Evolutionary conservation across 768 basidiomycete species (phyloP).

Genomic region (Trametes villosa): DNA sequence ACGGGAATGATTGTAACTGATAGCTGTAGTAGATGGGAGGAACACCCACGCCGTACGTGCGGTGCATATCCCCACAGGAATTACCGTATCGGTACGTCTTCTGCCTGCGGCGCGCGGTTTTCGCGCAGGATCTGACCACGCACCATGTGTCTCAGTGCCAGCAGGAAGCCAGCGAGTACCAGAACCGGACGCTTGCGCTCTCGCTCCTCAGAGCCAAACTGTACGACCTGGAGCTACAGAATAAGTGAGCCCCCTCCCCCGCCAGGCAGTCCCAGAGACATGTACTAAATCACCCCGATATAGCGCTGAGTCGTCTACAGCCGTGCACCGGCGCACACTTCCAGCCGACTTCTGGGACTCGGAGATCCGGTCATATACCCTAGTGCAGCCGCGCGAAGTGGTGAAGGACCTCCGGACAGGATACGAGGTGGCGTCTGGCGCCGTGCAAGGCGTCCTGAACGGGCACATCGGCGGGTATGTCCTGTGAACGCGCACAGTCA

Average conservation of each 20-base stretch:
- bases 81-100: slow-evolving; percentile 17
- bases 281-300: not conserved
- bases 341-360: slow-evolving; percentile 21
- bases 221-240: slow-evolving; percentile 22
- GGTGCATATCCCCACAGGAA: slow-evolving; percentile 23
- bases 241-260: slow-evolving; percentile 9
- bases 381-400: slow-evolving; percentile 21
- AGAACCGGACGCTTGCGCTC: slow-evolving; percentile 17
- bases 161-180: slow-evolving; percentile 12
- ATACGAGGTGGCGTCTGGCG: slow-evolving; percentile 11
- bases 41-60: slow-evolving; percentile 25
- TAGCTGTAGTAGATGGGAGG: too few species aligned
- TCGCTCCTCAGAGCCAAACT: slow-evolving; percentile 22
- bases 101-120: not conserved
- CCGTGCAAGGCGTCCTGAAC: slow-evolving; percentile 19
- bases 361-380: slow-evolving; percentile 23
- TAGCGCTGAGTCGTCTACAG: slow-evolving; percentile 19
- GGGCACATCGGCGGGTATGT: slow-evolving; percentile 22
- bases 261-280: not conserved
- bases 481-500: not conserved
- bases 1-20: too few species aligned
- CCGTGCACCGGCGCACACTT: slow-evolving; percentile 10
- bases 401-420: slow-evolving; percentile 27
- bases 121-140: not conserved
- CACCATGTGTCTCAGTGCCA: slow-evolving; percentile 13